Percentiles rank a stretch among this genome's conserved stretches.
phyloP scores from a whole-genome alignment of 2,329 filamentous ascomycete genomes.

The Alternaria sp. region DNA sequence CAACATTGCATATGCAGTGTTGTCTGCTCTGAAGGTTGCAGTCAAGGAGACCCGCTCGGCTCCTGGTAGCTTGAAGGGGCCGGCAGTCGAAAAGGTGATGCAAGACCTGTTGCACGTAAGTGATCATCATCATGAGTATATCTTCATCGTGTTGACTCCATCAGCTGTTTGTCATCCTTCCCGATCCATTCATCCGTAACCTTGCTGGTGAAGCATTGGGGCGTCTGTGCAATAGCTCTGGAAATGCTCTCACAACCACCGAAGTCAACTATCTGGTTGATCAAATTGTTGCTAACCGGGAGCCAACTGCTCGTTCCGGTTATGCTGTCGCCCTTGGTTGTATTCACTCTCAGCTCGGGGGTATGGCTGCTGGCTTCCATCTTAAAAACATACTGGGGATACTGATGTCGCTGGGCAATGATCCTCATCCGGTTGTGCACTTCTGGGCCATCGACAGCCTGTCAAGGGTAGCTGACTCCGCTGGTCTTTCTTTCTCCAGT shows the following conservation, averaged over 20 bases:
- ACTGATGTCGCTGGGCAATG: conserved; percentile 95
- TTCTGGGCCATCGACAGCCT: conserved; percentile 95
- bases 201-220: conserved; percentile 87
- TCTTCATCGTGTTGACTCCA: conserved; percentile 11
- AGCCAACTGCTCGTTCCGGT: conserved; percentile 90
- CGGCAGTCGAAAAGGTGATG: conserved; percentile 77
- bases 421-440: conserved; percentile 93
- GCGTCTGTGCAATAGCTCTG: conserved; percentile 82
- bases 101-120: conserved; percentile 79
- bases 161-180: conserved; percentile 76
- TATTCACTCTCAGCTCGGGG: conserved; percentile 94
- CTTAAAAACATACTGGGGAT: conserved; percentile 97
- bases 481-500: conserved; percentile 87
- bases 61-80: conserved; percentile 74
- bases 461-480: conserved; percentile 85
- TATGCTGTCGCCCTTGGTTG: conserved; percentile 93
- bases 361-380: conserved; percentile 96
- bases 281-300: conserved; percentile 90
- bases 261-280: conserved; percentile 94
- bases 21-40: conserved; percentile 82
- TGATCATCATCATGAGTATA: conserved; percentile 16
- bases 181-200: conserved; percentile 84
- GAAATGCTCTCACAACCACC: conserved; percentile 85
- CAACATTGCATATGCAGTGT: conserved; percentile 83
- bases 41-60: conserved; percentile 79